These are phyloP conservation scores for Raphanus raphanistrum DNA, from an alignment of 345 rosid species.

Conservation along the genomic window DNA sequence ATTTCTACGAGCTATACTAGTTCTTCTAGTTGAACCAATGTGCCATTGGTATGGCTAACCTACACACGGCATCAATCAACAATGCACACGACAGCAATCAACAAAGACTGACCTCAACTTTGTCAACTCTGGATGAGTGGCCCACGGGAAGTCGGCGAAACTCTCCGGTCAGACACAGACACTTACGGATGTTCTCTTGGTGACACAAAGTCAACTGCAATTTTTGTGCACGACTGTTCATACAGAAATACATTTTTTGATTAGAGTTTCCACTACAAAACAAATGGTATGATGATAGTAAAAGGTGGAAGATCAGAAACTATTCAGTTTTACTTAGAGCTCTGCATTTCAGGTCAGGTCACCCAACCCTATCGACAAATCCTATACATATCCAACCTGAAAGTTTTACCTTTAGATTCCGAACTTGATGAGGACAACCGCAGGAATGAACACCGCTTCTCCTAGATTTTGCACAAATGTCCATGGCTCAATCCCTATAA, in stretches of 20 bases:
- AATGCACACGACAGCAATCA: neutral
- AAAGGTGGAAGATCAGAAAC: too few species aligned
- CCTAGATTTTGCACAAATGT: neutral
- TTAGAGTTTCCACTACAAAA: neutral
- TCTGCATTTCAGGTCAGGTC: too few species aligned
- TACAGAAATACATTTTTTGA: neutral
- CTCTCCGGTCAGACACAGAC: conserved; percentile 80
- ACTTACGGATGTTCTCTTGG: conserved; percentile 72
- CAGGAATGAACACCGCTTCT: too few species aligned
- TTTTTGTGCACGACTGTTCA: conserved; percentile 85
- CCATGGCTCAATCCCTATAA: neutral
- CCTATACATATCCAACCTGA: too few species aligned
- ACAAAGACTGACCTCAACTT: conserved; percentile 69
- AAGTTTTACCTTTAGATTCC: neutral
- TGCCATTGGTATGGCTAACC: neutral
- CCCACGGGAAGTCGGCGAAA: conserved; percentile 79
- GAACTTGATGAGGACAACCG: neutral
- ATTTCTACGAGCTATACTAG: neutral
- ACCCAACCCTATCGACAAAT: too few species aligned
- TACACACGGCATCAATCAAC: neutral
- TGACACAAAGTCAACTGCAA: conserved; percentile 87
- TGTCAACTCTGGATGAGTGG: conserved; percentile 86
- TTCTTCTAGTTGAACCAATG: too few species aligned
- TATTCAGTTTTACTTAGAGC: too few species aligned
- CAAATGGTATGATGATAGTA: too few species aligned